phyloP scores from a whole-genome alignment of 2,329 filamentous ascomycete species.

The Ophiostoma ulmi region DNA sequence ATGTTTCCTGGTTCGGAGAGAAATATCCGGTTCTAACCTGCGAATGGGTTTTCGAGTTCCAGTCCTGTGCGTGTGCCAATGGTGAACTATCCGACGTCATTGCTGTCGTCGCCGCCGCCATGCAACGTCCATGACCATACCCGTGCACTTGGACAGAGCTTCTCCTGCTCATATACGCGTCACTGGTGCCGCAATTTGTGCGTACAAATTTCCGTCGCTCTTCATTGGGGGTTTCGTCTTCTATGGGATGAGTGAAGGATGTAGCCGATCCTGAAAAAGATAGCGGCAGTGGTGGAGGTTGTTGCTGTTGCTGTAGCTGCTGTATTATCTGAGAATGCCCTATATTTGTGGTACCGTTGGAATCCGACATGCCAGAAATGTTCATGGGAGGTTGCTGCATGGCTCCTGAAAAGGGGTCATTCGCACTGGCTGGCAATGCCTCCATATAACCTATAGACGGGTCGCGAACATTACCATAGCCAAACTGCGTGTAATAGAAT shows the following conservation, averaged over 20 bases:
- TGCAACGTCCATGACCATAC: no score
- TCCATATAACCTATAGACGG: neutral
- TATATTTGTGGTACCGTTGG: neutral
- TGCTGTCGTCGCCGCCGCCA: neutral
- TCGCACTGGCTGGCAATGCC: neutral
- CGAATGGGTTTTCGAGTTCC: neutral
- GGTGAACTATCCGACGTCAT: neutral
- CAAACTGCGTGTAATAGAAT: neutral
- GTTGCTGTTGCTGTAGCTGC: neutral
- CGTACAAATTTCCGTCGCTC: neutral
- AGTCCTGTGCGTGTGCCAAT: neutral
- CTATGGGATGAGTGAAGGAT: neutral
- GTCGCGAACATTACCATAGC: neutral
- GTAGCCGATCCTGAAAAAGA: neutral
- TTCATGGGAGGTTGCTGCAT: neutral
- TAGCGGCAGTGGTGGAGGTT: neutral
- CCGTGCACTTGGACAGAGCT: conserved; percentile 1
- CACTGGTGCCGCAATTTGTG: neutral
- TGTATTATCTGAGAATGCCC: neutral
- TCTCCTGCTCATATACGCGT: neutral
- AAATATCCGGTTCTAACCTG: neutral
- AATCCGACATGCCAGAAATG: neutral
- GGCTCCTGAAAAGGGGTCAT: neutral
- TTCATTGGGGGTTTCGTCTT: neutral
- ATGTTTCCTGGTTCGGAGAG: neutral